Base-by-base conservation (phyloP, 108 stramenopile genomes). In the Nitzschia sp. region DNA sequence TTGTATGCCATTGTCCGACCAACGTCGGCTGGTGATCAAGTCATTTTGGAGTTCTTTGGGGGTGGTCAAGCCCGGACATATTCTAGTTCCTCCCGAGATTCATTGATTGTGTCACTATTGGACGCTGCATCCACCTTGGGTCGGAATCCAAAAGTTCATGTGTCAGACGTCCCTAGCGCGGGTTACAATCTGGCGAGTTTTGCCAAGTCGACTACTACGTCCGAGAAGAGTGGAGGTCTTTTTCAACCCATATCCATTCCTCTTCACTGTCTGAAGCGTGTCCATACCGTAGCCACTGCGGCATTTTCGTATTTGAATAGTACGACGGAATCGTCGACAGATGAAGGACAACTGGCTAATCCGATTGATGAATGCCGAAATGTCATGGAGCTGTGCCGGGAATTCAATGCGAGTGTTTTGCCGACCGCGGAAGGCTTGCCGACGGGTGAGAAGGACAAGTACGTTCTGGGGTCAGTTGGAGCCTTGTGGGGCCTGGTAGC, bases 341-440 rank as follows among this genome's bases (percentile, higher is more conserved):
- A 71, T 24, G 69, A 68, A 34, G 75, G 70, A 24, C 67, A 49
- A 25, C 64, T 56, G 2, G 32, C 82, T 35, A 66, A 78, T 58
- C 63, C 80, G 17, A 67, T 81, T 35, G 68, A 84, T 29, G 81
- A 85, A 56, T 77, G 79, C 48, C 67, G 64, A 2, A 64, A 49
- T 24, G 72, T 82, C 1, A 47, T 85, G 8, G 81, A 84, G 42
- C 62, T 76, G 19, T 85, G 84, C 69, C 78, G 76, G 24, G 85
- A 83, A 54, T 89, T 89, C 75, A 85, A 83, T 72, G 79, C 85
- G 3, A 89, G 79, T 59, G 82, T 89, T n/a, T 64, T 73, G 33
- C 81, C 81, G 3, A 71, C 68, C 1, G 79, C 65, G 27, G 82
- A 79, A 28, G 84, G 80, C 11, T 42, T 85, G 15, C 75, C 76